Percentiles rank a stretch among this genome's conserved stretches.
Conservation (phyloP, 129 eudicot species). For the Solidago caesia region DNA sequence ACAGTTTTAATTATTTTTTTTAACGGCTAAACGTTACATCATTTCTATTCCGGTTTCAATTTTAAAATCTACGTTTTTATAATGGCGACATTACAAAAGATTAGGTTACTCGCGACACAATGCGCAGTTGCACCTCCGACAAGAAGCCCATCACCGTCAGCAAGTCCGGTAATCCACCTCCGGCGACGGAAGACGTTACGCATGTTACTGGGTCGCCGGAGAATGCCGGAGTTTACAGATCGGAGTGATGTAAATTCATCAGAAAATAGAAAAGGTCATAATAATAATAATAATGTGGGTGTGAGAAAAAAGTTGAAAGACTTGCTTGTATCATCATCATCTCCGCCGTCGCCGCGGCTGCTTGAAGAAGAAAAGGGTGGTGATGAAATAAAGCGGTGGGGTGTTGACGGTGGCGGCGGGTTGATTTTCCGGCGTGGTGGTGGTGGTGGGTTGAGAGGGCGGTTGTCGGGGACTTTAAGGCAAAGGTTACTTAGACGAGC, state of each 20-base stretch:
- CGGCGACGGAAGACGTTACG: slow-evolving; percentile 84
- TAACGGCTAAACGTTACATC: too few species aligned
- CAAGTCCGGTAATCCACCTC: slow-evolving; percentile 83
- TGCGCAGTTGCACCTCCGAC: slow-evolving; percentile 86
- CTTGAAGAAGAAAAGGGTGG: slow-evolving; percentile 32
- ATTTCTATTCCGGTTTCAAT: too few species aligned
- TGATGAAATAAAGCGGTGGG: slow-evolving; percentile 27
- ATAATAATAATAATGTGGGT: slow-evolving; percentile 13
- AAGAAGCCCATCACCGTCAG: slow-evolving; percentile 73
- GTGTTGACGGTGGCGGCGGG: slow-evolving; percentile 30
- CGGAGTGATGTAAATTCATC: slow-evolving; percentile 35
- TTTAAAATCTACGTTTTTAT: neutral
- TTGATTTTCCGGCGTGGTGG: slow-evolving; percentile 39
- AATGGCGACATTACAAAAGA: slow-evolving; percentile 76
- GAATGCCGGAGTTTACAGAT: slow-evolving; percentile 38
- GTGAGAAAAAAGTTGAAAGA: slow-evolving; percentile 70
- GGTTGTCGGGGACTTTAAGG: slow-evolving; percentile 63
- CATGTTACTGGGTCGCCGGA: slow-evolving; percentile 59
- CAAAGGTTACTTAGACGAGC: slow-evolving; percentile 75
- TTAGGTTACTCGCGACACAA: slow-evolving; percentile 79
- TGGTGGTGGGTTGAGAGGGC: slow-evolving; percentile 43
- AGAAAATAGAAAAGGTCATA: slow-evolving; percentile 26
- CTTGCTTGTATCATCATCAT: slow-evolving; percentile 51
- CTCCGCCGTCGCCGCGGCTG: slow-evolving; percentile 50
- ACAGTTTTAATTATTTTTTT: neutral